Conservation (phyloP, 2,329 filamentous ascomycete species). For the Raffaelea albimanens region DNA sequence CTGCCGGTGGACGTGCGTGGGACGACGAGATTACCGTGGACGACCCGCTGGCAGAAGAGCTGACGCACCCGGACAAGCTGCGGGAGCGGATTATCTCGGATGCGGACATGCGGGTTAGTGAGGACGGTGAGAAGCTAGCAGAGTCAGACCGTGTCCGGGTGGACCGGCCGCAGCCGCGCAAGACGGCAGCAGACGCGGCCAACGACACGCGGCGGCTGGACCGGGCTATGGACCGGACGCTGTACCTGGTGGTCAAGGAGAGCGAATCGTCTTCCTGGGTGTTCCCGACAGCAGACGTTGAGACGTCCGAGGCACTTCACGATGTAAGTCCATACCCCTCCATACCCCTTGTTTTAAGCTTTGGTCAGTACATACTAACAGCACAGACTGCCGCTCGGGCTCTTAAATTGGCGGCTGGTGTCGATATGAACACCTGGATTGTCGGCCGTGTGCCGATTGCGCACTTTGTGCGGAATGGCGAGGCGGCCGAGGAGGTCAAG, state of each 20-base stretch:
- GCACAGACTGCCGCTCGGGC: conserved; percentile 73
- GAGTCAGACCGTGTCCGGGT: conserved; percentile 55
- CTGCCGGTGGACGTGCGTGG: conserved; percentile 56
- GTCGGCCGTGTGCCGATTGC: conserved; percentile 85
- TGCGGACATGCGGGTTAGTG: conserved; percentile 54
- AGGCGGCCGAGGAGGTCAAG: conserved; percentile 56
- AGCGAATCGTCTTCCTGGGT: conserved; percentile 57
- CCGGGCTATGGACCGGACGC: conserved; percentile 58
- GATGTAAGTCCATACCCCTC: conserved; percentile 67
- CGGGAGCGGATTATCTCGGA: conserved; percentile 65
- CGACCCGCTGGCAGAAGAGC: conserved; percentile 44
- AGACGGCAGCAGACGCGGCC: conserved; percentile 64
- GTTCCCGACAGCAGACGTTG: conserved; percentile 67
- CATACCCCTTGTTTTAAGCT: no score
- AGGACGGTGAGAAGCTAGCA: conserved; percentile 50
- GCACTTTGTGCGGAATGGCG: conserved; percentile 47
- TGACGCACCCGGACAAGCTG: conserved; percentile 46
- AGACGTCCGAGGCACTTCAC: conserved; percentile 66
- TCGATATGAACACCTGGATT: conserved; percentile 99
- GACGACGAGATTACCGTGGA: conserved; percentile 83
- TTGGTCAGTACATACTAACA: not conserved
- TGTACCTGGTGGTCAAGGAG: conserved; percentile 76
- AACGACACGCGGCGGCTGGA: conserved; percentile 72
- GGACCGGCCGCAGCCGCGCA: conserved; percentile 59
- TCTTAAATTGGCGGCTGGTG: conserved; percentile 65